A percentile compares a stretch with the other conserved stretches of the same genome.
Evolutionary conservation across 2,329 filamentous ascomycete species (phyloP).

Genomic region (Apiospora marii): DNA sequence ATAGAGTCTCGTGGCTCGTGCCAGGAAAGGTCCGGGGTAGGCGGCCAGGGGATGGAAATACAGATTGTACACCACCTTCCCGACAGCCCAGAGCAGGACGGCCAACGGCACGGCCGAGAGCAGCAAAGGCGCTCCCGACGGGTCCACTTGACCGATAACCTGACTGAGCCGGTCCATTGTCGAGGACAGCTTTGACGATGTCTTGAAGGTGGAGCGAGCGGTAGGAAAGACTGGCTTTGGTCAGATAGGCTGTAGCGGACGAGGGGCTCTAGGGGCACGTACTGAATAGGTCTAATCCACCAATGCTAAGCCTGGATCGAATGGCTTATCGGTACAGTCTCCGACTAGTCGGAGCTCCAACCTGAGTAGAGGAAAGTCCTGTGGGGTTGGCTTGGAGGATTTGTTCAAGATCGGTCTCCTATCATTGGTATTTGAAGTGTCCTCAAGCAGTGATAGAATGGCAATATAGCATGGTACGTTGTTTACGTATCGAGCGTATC

Average conservation of each 20-base stretch:
- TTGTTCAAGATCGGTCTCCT: background rate
- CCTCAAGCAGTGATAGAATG: background rate
- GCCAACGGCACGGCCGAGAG: background rate
- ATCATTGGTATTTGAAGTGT: background rate
- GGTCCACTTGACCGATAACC: background rate
- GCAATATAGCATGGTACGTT: background rate
- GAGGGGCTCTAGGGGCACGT: background rate
- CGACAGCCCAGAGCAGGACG: conserved; percentile 23
- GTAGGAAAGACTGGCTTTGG: background rate
- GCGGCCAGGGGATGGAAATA: conserved; percentile 36
- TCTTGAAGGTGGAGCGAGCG: background rate
- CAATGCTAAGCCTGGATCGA: background rate
- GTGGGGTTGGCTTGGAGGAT: background rate
- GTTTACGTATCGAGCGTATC: background rate
- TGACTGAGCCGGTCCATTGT: background rate
- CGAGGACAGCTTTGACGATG: background rate
- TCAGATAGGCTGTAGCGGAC: background rate
- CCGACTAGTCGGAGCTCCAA: background rate
- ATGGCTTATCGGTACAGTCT: background rate
- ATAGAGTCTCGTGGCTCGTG: conserved; percentile 27
- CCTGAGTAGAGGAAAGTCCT: background rate
- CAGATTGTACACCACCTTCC: conserved; percentile 33
- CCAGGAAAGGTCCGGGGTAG: conserved; percentile 35
- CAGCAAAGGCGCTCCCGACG: background rate
- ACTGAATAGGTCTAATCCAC: background rate